These are phyloP conservation scores for Clarireedia paspali DNA, from an alignment of 2,329 filamentous ascomycete genomes.

Conservation along the genomic window DNA sequence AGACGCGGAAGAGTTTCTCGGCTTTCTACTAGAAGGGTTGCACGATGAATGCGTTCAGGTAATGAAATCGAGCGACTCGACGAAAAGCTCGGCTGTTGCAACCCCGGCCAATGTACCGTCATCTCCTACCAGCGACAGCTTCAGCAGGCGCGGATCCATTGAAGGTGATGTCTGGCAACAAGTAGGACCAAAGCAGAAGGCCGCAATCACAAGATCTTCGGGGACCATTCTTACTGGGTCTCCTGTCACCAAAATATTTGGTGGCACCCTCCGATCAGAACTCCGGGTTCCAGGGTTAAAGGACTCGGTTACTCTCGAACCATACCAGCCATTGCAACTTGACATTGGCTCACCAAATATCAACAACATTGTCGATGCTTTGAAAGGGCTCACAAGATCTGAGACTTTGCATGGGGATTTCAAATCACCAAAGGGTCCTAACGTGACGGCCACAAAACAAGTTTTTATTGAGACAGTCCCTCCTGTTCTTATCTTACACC, in stretches of 20 bases:
- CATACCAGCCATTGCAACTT: constrained; percentile 88
- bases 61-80: constrained; percentile 40
- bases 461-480: constrained; percentile 89
- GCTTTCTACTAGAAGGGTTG: constrained; percentile 83
- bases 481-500: constrained; percentile 83
- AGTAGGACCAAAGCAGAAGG: constrained; percentile 84
- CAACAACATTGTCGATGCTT: constrained; percentile 83
- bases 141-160: constrained; percentile 28
- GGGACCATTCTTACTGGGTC: constrained; percentile 68
- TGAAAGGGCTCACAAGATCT: constrained; percentile 74
- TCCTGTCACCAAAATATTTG: constrained; percentile 90
- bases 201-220: constrained; percentile 78
- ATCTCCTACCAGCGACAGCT: constrained; percentile 37
- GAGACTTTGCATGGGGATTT: constrained; percentile 85
- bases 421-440: constrained; percentile 67
- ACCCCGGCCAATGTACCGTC: constrained; percentile 34
- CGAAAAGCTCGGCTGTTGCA: constrained; percentile 35
- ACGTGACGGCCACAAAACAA: constrained; percentile 80
- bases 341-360: constrained; percentile 86
- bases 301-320: constrained; percentile 84
- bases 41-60: constrained; percentile 85
- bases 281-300: constrained; percentile 80
- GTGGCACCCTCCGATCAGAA: constrained; percentile 83
- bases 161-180: constrained; percentile 77
- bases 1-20: constrained; percentile 94